A percentile compares a stretch with the other conserved stretches of the same genome.
phyloP scores from a whole-genome alignment of 1,284 basidiomycete genomes.

The Jaminaea rosea region DNA sequence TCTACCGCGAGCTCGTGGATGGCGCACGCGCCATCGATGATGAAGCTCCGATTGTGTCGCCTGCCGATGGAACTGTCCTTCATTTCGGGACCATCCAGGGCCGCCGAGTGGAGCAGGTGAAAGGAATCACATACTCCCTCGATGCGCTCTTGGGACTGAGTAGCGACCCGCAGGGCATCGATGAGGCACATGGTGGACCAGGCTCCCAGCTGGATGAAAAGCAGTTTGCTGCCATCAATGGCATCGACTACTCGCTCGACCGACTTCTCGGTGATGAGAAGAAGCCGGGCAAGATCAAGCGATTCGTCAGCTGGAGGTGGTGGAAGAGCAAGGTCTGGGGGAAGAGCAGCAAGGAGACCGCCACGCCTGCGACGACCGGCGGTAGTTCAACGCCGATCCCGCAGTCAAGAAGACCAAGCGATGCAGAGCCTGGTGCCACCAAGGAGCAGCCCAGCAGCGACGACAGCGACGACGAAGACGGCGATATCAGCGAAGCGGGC shows the following conservation, averaged over 20 bases:
- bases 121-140: conserved; percentile 88
- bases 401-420: neutral
- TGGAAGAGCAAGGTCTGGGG: conserved; percentile 10
- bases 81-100: conserved; percentile 84
- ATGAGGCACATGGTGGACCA: conserved; percentile 12
- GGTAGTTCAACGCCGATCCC: too few species aligned
- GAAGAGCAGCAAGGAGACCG: neutral
- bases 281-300: conserved; percentile 5
- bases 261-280: conserved; percentile 54
- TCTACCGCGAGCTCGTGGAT: conserved; percentile 77
- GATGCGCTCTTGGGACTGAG: conserved; percentile 63
- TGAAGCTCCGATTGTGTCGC: conserved; percentile 67
- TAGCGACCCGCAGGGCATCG: conserved; percentile 24
- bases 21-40: conserved; percentile 72
- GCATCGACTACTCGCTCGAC: conserved; percentile 86
- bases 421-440: neutral
- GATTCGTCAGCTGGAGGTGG: conserved; percentile 8
- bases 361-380: conserved; percentile 3
- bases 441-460: neutral
- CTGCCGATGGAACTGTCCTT: conserved; percentile 83
- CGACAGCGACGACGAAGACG: conserved; percentile 11
- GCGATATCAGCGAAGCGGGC: conserved; percentile 43
- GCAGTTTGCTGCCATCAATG: conserved; percentile 91
- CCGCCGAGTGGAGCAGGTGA: conserved; percentile 83
- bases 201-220: conserved; percentile 60